These are phyloP conservation scores for Penicillium cinerascens DNA, from an alignment of 495 filamentous ascomycete species.

Conservation along the genomic window DNA sequence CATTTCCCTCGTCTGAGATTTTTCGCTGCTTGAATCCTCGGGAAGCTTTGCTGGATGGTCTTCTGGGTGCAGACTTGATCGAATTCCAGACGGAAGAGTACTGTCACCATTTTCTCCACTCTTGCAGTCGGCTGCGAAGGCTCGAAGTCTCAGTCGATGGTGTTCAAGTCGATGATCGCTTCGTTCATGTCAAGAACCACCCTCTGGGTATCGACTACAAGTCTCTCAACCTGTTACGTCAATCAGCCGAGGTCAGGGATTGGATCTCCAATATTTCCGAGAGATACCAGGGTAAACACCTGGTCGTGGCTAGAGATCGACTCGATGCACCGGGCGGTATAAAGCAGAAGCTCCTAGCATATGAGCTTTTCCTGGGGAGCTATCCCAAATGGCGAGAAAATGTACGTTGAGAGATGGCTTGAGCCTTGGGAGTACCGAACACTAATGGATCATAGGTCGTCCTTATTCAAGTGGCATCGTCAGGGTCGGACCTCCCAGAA, in stretches of 20 bases:
- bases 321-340: slow-evolving; percentile 83
- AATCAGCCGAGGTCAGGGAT: slow-evolving; percentile 61
- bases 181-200: slow-evolving; percentile 64
- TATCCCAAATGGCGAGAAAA: slow-evolving; percentile 80
- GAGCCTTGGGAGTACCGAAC: neutral
- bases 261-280: slow-evolving; percentile 71
- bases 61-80: slow-evolving; percentile 85
- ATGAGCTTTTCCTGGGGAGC: slow-evolving; percentile 81
- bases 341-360: slow-evolving; percentile 80
- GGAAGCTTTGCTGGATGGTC: slow-evolving; percentile 74
- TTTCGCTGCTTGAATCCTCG: slow-evolving; percentile 81
- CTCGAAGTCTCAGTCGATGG: slow-evolving; percentile 78
- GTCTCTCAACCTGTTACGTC: slow-evolving; percentile 59
- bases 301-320: slow-evolving; percentile 86
- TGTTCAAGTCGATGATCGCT: slow-evolving; percentile 75
- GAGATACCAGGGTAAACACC: slow-evolving; percentile 70
- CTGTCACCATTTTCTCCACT: slow-evolving; percentile 84
- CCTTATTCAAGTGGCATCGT: slow-evolving; percentile 81
- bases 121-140: slow-evolving; percentile 77
- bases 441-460: slow-evolving; percentile 51
- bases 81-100: slow-evolving; percentile 91
- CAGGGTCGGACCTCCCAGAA: slow-evolving; percentile 72
- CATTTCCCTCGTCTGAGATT: slow-evolving; percentile 88
- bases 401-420: slow-evolving; percentile 23
- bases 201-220: slow-evolving; percentile 61